Evolutionary conservation across 2,329 filamentous ascomycete species (phyloP), one percentile per base, ranked within the genome.

Genomic region (Cladosporium sp.): DNA sequence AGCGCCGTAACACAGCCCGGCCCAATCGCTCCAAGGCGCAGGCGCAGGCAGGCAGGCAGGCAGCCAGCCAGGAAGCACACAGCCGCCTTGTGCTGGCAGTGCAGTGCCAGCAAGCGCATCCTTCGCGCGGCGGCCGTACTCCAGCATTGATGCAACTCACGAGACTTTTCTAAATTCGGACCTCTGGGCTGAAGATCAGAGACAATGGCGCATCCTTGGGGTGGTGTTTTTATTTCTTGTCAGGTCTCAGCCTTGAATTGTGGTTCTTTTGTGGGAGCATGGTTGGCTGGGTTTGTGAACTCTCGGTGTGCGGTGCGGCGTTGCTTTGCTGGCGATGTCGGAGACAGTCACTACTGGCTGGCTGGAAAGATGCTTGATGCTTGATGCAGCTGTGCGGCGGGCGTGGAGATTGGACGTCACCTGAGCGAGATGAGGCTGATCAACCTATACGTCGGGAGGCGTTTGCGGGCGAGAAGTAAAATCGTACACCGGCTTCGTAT

Each of bases 31-130:
- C 21, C 8, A 23, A 21, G 8, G 40, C 10, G 40, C 40, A 46
- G 40, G 7, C 40, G 16, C 18, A 44, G 18, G 18, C 23, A 26
- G 23, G 23, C 23, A 26, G 23, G 23, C 23, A 26, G 23, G 23
- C 23, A 26, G 23, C 2, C 23, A 26, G 23, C 2, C 23, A 26
- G 23, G 23, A 26, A 26, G 23, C 2, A 57, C 55, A 57, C 55
- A 57, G 55, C 55, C 55, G 37, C 18, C 18, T 18, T 31, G 53
- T n/a, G 55, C 31, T 57, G 55, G 31, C 31, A 18, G 29, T 37
- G 55, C 55, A 35, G 33, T 35, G 33, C 33, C 12, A 23, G 29
- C 53, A 57, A 57, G 55, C 55, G 55, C 52, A 55, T 55, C 52
- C 52, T 55, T 55, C 52, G 52, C 16, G 21, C 23, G 28, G 26